These are phyloP conservation scores for Podaxis sp. DNA, from an alignment of 768 basidiomycete genomes.

Conservation along the genomic window DNA sequence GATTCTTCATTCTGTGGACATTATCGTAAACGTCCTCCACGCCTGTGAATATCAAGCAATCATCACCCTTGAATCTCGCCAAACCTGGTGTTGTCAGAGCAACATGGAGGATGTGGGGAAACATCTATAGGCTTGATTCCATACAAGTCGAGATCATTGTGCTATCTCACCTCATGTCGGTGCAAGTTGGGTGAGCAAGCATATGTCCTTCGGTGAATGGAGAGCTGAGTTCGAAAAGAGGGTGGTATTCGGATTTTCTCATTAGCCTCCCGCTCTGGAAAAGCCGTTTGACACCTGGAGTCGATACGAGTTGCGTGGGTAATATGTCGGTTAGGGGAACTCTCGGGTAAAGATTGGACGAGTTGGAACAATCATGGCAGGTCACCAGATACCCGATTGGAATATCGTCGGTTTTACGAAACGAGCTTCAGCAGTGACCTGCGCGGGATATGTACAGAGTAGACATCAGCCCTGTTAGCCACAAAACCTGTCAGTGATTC, in stretches of 20 bases:
- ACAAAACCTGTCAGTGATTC: too few relatives aligned
- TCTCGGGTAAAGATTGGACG: too few relatives aligned
- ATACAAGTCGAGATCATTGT: background rate
- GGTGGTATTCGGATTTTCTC: background rate
- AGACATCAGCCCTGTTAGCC: too few relatives aligned
- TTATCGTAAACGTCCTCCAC: background rate
- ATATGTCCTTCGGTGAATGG: background rate
- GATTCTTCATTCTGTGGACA: background rate
- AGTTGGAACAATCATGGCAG: too few relatives aligned
- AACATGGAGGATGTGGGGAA: background rate
- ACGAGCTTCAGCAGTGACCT: too few relatives aligned
- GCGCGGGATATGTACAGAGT: too few relatives aligned
- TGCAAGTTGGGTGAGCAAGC: background rate
- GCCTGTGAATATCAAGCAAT: background rate
- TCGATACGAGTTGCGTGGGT: background rate
- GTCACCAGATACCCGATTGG: too few relatives aligned
- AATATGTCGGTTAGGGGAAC: background rate
- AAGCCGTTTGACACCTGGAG: background rate
- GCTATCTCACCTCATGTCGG: background rate
- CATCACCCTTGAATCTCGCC: background rate
- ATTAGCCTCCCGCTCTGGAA: background rate
- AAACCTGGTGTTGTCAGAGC: constrained; percentile 1
- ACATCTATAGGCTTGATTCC: background rate
- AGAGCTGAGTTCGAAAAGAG: background rate
- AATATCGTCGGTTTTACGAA: too few relatives aligned